Percentiles rank a stretch among this genome's conserved stretches.
phyloP scores from a whole-genome alignment of 163 green algal genomes.

The Volvox carteri region DNA sequence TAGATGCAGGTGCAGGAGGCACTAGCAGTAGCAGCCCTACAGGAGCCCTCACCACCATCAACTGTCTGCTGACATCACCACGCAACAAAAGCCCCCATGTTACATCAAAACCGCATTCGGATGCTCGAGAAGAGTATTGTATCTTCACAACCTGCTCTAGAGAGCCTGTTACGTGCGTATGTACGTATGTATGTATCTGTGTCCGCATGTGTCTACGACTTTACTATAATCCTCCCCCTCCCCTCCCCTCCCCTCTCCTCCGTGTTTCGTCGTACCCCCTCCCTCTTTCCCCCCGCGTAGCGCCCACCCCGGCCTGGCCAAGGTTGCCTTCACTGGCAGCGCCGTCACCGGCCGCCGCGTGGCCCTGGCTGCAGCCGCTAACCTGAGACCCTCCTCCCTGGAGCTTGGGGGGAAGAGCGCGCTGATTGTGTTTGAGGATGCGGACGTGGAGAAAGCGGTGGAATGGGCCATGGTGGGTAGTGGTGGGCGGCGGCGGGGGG shows the following conservation, averaged over 20 bases:
- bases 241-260: background rate
- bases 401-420: constrained; percentile 93
- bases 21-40: too few relatives aligned
- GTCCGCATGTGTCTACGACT: too few relatives aligned
- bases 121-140: too few relatives aligned
- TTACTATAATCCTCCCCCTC: background rate
- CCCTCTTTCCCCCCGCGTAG: constrained; percentile 53
- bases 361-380: constrained; percentile 77
- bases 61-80: too few relatives aligned
- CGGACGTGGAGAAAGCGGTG: constrained; percentile 92
- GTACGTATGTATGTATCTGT: too few relatives aligned
- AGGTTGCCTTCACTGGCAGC: constrained; percentile 93
- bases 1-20: too few relatives aligned
- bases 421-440: constrained; percentile 94
- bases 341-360: constrained; percentile 81
- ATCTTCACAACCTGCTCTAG: too few relatives aligned
- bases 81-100: too few relatives aligned
- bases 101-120: too few relatives aligned
- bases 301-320: constrained; percentile 81
- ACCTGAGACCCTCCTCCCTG: constrained; percentile 82
- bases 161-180: too few relatives aligned
- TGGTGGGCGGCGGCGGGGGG: background rate
- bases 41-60: too few relatives aligned
- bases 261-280: background rate
- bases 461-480: constrained; percentile 87